A percentile compares a stretch with the other conserved stretches of the same genome.
Conservation (phyloP, 441 rosid genomes). For the Arabidopsis lyrata region DNA sequence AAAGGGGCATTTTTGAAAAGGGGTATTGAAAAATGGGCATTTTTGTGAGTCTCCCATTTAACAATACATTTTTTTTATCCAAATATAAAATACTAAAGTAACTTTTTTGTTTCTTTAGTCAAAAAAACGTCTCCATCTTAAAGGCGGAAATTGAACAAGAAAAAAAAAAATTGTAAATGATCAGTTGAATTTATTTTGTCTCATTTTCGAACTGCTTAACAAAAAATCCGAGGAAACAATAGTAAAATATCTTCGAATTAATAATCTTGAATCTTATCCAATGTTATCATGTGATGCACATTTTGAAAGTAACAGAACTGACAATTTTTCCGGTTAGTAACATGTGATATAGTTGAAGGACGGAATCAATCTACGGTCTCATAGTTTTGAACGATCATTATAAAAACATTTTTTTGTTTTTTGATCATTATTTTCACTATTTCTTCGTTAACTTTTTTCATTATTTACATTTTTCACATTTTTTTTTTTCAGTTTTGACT, state of each 20-base stretch:
- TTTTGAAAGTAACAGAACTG: neutral
- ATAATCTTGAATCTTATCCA: slow-evolving; percentile 27
- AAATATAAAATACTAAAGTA: too few species aligned
- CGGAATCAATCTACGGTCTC: neutral
- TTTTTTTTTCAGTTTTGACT: neutral
- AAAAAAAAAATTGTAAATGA: neutral
- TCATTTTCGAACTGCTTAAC: neutral
- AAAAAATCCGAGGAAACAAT: neutral
- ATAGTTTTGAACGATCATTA: neutral
- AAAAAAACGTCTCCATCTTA: neutral
- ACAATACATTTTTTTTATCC: too few species aligned
- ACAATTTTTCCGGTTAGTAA: neutral
- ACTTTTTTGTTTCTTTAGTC: neutral
- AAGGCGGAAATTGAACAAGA: neutral
- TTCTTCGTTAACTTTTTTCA: neutral
- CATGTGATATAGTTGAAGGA: slow-evolving; percentile 25
- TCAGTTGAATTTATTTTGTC: neutral
- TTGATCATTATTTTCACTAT: too few species aligned
- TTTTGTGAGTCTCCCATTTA: too few species aligned
- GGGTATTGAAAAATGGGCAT: too few species aligned
- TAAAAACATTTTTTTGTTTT: neutral
- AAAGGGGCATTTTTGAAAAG: too few species aligned
- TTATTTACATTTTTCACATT: neutral
- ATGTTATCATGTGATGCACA: slow-evolving; percentile 18
- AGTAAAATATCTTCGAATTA: neutral